Base-by-base conservation (phyloP, 2,329 filamentous ascomycete genomes). In the Colletotrichum phormii region DNA sequence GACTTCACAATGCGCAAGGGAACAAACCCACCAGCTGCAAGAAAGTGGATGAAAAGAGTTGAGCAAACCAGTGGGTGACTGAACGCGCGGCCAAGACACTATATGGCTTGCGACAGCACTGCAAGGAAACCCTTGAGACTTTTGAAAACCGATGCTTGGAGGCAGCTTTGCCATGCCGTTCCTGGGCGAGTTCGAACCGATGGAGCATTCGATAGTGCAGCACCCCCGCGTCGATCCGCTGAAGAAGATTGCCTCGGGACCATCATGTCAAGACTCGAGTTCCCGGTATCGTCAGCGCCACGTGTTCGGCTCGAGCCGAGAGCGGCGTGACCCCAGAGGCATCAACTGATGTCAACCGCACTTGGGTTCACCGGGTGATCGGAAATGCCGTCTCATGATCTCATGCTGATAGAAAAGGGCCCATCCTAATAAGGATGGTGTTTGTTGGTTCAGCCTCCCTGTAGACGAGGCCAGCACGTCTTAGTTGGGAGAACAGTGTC, bases 261-360 rank as follows among this genome's bases (percentile, higher is more conserved):
- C 8, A 57, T 22, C 29, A 8, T 15, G 22, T 13, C 51, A 6
- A 13, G n/a, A 54, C n/a, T 33, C n/a, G 13, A 46, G 46, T 4
- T 29, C 22, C 31, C 7, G 24, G 53, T 33, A 42, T 49, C 26
- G 26, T 35, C 64, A 46, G 31, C 61, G 58, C 59, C 59, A 54
- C 42, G 33, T 64, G 64, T 31, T 42, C 26, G 59, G 59, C 53
- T 22, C 54, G 65, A 69, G 49, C 65, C 33, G 65, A 53, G 26
- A 18, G 9, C 24, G 42, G 53, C 53, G 26, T 46, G 33, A 24
- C 57, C 13, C 29, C 22, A 13, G 29, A 22, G 35, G 24, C 31
- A 58, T 60, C 51, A 9, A 22, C n/a, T 51, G 37, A 35, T 15
- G 7, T 49, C 18, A 15, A 31, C 18, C 31, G 26, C 12, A 18